Base-by-base conservation (phyloP, 768 basidiomycete genomes). In the Serendipita vermifera region DNA sequence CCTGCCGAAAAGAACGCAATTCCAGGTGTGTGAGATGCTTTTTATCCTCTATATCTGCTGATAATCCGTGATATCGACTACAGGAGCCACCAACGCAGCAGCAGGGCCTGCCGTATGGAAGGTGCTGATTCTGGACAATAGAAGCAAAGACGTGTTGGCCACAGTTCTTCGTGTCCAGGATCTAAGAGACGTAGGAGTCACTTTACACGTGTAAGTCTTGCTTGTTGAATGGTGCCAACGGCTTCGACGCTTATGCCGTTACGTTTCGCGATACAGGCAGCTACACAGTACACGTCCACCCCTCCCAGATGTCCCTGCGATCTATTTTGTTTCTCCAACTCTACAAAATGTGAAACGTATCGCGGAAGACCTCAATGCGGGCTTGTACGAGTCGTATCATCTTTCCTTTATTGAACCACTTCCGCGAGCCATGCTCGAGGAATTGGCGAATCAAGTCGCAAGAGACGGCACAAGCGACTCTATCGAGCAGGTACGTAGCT, bases 141-240 rank as follows among this genome's bases (percentile, higher is more conserved):
- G 85, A 62, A 94, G 91, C 22, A 96, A 98, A 68, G 96, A 98
- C 67, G 83, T 98, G 20, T 76, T 99, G 33, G 96, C 96, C 14
- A 98, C 94, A 1, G 86, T 91, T 17, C 71, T 99, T 61, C 81
- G 93, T 55, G 96, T 99, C 5, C 93, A 97, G 69, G 96, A 98
- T 71, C 75, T 99, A 59, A 79, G 96, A 56, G 94, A 98, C 64
- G 87, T 89, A 48, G 96, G 96, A 31, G 92, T 99, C 38, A 99
- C 96, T 6, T 75, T 99, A 58, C 96, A 99, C 72, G 91, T 98
- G 93, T 97, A 73, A 63, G 89, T 72, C 2, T 35, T 15, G 6
- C 5, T 17, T 32, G 17, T 33, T 31, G 1, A 13, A 20, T 40
- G 6, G 27, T n/a, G 27, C 26, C 27, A 20, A 14, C 9, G 9